Evolutionary conservation across 2,329 filamentous ascomycete species (phyloP).

Genomic region (Penicillium griseofulvum): DNA sequence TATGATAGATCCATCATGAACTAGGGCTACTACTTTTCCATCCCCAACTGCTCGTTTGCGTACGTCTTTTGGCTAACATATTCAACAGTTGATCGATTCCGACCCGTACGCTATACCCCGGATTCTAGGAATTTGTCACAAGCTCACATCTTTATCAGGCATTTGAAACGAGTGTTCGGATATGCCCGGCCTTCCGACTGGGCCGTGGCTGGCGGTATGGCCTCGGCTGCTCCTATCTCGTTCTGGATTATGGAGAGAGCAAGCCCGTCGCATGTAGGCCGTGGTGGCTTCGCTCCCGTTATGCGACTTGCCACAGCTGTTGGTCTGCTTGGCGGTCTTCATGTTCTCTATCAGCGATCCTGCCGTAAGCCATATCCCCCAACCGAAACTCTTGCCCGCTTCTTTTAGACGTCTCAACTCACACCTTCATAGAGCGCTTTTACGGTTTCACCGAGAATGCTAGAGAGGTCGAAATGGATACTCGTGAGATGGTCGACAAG

Average conservation of each 20-base stretch:
- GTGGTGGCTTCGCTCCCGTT: conserved; percentile 74
- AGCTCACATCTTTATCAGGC: conserved; percentile 55
- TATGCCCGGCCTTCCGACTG: conserved; percentile 90
- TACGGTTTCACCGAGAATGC: conserved; percentile 93
- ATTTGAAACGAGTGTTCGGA: conserved; percentile 82
- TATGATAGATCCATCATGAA: conserved; percentile 51
- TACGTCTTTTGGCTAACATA: conserved; percentile 18
- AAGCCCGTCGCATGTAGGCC: conserved; percentile 79
- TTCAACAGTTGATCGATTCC: conserved; percentile 87
- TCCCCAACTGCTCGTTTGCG: background rate
- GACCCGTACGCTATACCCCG: conserved; percentile 72
- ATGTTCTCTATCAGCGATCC: conserved; percentile 82
- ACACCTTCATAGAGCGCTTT: conserved; percentile 69
- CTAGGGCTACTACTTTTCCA: background rate
- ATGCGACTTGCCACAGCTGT: conserved; percentile 76
- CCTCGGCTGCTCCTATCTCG: conserved; percentile 68
- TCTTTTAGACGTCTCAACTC: conserved; percentile 6
- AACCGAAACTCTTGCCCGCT: background rate
- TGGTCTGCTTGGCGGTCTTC: conserved; percentile 73
- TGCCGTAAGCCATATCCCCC: conserved; percentile 62
- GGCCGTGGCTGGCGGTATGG: conserved; percentile 64
- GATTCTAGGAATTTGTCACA: conserved; percentile 13
- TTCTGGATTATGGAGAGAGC: conserved; percentile 80
- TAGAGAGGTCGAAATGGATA: conserved; percentile 91
- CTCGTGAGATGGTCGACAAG: conserved; percentile 96